phyloP scores from a whole-genome alignment of 1,139 yeast genomes.

The Kurtzmaniella quercitrusa region DNA sequence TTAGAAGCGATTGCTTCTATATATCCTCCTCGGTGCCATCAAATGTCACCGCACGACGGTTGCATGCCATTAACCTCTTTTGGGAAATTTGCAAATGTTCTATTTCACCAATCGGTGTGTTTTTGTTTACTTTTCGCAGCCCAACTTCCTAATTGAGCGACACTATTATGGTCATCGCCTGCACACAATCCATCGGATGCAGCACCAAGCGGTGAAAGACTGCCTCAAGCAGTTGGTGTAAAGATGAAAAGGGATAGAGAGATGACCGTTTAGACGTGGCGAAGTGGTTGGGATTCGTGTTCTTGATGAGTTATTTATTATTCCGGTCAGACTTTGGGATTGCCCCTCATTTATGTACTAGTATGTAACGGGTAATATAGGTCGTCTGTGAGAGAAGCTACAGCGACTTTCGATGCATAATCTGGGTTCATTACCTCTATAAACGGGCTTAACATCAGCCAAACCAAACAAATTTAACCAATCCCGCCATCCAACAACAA shows the following conservation, averaged over 20 bases:
- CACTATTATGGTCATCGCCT: neutral
- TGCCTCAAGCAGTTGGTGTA: neutral
- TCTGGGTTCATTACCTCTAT: neutral
- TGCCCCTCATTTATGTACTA: no score
- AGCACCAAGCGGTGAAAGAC: neutral
- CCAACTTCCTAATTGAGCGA: neutral
- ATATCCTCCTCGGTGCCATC: neutral
- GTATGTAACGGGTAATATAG: no score
- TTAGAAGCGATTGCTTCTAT: neutral
- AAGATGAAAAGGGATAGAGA: no score
- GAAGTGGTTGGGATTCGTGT: no score
- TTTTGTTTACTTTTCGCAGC: slow-evolving; percentile 1
- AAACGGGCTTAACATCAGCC: no score
- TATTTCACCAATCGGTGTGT: neutral
- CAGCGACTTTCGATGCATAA: neutral
- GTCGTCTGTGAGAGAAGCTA: neutral
- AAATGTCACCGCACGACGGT: neutral
- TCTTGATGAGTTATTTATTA: no score
- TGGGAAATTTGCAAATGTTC: slow-evolving; percentile 4
- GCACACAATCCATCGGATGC: neutral
- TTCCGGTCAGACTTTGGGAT: no score
- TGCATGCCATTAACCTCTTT: slow-evolving; percentile 1
- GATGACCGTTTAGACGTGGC: no score
- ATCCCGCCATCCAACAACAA: no score
- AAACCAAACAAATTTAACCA: no score